Conservation (phyloP, 495 filamentous ascomycete genomes). For the Hapsidospora chrysogenum region DNA sequence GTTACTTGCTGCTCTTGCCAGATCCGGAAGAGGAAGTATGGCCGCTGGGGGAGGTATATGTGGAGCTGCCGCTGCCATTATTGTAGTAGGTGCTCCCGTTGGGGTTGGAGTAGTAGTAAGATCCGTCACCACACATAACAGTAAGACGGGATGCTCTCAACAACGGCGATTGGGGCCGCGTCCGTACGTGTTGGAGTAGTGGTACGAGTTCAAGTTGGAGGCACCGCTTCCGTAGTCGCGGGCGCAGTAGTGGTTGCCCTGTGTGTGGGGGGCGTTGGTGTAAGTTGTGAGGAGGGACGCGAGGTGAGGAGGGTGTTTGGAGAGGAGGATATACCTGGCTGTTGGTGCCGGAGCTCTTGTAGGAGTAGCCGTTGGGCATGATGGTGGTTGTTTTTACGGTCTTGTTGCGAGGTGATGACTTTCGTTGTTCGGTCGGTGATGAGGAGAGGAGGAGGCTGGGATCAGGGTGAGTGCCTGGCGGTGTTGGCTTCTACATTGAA, state of each 20-base stretch:
- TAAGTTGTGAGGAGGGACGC: no score
- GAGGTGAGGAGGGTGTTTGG: no score
- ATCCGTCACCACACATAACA: slow-evolving; percentile 26
- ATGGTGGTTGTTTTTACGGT: no score
- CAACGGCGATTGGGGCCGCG: not conserved
- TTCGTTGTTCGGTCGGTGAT: no score
- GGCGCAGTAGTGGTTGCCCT: slow-evolving; percentile 39
- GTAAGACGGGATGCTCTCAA: not conserved
- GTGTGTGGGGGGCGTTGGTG: no score
- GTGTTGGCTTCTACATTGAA: no score
- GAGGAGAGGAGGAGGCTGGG: no score
- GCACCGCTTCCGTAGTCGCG: slow-evolving; percentile 30
- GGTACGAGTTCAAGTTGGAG: slow-evolving; percentile 32
- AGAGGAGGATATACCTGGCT: no score
- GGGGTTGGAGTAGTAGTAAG: slow-evolving; percentile 45
- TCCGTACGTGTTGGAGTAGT: slow-evolving; percentile 37
- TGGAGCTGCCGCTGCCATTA: slow-evolving; percentile 22
- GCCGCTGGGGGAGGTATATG: slow-evolving; percentile 24
- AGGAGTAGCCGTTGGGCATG: slow-evolving; percentile 14
- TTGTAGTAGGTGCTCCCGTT: slow-evolving; percentile 31
- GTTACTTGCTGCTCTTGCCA: not conserved
- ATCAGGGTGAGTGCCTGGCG: no score
- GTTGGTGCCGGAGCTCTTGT: slow-evolving; percentile 26
- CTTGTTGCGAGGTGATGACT: not conserved
- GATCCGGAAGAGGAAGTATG: slow-evolving; percentile 6